A percentile compares a stretch with the other conserved stretches of the same genome.
phyloP scores from a whole-genome alignment of 192 early-diverging fungal genomes.

The Coemansia sp. region DNA sequence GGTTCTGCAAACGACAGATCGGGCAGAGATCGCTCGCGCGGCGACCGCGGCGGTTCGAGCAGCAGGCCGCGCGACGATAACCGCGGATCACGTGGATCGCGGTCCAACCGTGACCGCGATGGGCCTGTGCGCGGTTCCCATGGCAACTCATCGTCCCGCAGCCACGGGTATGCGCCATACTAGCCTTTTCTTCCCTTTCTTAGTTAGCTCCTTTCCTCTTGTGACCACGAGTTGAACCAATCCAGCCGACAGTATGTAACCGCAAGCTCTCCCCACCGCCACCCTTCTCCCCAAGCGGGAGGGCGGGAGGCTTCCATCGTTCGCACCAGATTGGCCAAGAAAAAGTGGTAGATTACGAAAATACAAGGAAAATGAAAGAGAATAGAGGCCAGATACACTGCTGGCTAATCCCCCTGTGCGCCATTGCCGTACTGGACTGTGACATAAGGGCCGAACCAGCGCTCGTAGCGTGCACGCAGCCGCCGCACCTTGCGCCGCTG shows the following conservation, averaged over 20 bases:
- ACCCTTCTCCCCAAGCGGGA: no score
- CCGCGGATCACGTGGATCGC: conserved; percentile 20
- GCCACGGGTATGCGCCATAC: conserved; percentile 47
- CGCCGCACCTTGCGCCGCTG: conserved; percentile 48
- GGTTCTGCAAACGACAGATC: conserved; percentile 21
- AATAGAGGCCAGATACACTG: not conserved
- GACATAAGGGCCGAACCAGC: conserved; percentile 56
- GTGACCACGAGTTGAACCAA: conserved; percentile 11
- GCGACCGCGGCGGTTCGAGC: conserved; percentile 18
- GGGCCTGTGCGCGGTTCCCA: conserved; percentile 41
- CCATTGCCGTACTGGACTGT: conserved; percentile 34
- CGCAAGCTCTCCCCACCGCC: no score
- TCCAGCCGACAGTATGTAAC: not conserved
- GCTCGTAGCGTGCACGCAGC: conserved; percentile 50
- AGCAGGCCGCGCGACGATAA: conserved; percentile 33
- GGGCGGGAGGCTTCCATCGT: no score
- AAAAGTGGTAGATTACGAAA: not conserved
- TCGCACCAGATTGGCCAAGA: no score
- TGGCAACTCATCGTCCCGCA: conserved; percentile 29
- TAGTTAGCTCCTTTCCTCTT: not conserved
- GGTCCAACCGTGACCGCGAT: conserved; percentile 42
- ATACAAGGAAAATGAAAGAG: no score
- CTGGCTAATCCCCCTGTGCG: conserved; percentile 15
- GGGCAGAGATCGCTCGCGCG: conserved; percentile 32
- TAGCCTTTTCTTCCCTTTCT: conserved; percentile 7